phyloP scores from a whole-genome alignment of 2,329 filamentous ascomycete genomes.

The Colletotrichum sp. region DNA sequence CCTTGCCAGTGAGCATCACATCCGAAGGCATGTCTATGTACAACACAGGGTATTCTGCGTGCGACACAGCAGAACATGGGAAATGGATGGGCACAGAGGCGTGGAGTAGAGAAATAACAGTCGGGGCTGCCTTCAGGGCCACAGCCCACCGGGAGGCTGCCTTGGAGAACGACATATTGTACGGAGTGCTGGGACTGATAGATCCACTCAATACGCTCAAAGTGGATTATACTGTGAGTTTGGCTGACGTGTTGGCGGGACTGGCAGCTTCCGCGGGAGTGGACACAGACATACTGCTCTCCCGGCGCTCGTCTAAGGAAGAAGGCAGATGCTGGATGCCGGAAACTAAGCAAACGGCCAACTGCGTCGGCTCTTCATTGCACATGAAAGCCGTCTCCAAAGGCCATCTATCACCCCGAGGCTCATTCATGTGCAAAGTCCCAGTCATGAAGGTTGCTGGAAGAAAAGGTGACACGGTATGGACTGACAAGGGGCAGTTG shows the following conservation, averaged over 20 bases:
- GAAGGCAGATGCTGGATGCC: not conserved
- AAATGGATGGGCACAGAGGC: not conserved
- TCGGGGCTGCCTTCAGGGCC: not conserved
- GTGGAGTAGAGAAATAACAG: not conserved
- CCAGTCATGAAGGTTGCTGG: not conserved
- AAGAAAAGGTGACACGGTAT: not conserved
- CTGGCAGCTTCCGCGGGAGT: not conserved
- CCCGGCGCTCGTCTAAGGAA: not conserved
- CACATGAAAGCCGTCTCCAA: not conserved
- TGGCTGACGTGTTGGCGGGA: not conserved
- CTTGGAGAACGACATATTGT: not conserved
- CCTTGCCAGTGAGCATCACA: not conserved
- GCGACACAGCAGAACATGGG: not conserved
- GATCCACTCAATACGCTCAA: not conserved
- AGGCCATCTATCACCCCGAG: not conserved
- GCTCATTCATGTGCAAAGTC: not conserved
- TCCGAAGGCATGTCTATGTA: not conserved
- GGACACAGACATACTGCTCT: not conserved
- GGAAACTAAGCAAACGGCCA: rapidly evolving
- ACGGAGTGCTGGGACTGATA: not conserved
- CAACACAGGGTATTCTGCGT: not conserved
- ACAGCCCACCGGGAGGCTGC: not conserved
- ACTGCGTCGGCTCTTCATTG: not conserved
- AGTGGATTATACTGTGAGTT: not conserved
- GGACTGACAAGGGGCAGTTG: not conserved